Evolutionary conservation across 305 asterid genomes (phyloP), one percentile per base, ranked within the genome.

Genomic region (Fraxinus baroniana): DNA sequence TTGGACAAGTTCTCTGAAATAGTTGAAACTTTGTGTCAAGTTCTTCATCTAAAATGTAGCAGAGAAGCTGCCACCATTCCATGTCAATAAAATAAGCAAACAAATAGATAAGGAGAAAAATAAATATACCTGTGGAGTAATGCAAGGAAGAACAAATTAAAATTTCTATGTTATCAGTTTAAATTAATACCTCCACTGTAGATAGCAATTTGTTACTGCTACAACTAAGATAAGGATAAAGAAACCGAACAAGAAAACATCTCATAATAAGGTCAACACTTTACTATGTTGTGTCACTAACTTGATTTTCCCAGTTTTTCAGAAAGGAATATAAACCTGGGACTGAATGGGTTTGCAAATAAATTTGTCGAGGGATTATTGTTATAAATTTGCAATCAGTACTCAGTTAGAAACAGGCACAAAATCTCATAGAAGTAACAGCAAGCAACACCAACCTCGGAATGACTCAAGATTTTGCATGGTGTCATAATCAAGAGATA

Each of bases 401-500:
- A 22, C 26, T 6, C 70, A 60, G 3, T 60, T n/a, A 60, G 30
- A 60, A 60, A 20, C 1, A 9, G 70, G 26, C n/a, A n/a, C n/a
- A n/a, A n/a, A n/a, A n/a, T n/a, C n/a, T n/a, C n/a, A n/a, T n/a
- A n/a, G n/a, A n/a, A n/a, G n/a, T n/a, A n/a, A n/a, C n/a, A n/a
- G n/a, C 82, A 83, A 82, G 87, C 12, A 85, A 82, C 70, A 76
- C 96, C 82, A 83, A 97, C 99, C 98, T 89, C 97, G 90, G 88
- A 90, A 97, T 7, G 84, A 78, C 77, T 97, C 99, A 17, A 97
- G 98, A 87, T 92, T 91, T 82, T 97, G 98, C 84, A 95, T 80
- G 28, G 97, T 88, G 80, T 91, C 95, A 85, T 90, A 93, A 89
- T 93, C 97, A 85, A 97, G 98, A 80, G 98, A 89, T 70, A 89